Conservation (phyloP, 306 rosid species). For the Albizia julibrissin region DNA sequence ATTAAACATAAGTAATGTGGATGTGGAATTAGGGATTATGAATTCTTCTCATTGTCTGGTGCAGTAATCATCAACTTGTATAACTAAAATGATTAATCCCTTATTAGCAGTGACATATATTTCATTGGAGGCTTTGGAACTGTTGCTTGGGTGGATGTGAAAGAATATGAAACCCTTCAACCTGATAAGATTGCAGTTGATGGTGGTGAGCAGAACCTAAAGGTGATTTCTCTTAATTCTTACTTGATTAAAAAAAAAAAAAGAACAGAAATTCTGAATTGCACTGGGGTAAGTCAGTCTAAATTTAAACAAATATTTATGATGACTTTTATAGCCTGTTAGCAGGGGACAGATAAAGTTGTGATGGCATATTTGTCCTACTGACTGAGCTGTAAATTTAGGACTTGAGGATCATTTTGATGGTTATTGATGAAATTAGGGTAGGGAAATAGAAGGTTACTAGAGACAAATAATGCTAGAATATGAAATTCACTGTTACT, state of each 20-base stretch:
- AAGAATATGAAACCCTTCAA: slow-evolving; percentile 86
- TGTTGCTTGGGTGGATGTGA: slow-evolving; percentile 98
- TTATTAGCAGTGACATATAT: slow-evolving; percentile 81
- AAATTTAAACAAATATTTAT: not conserved
- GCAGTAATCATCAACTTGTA: slow-evolving; percentile 25
- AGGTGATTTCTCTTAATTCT: slow-evolving; percentile 54
- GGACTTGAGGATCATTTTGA: slow-evolving; percentile 12
- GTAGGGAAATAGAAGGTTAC: not conserved
- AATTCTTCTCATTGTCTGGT: slow-evolving; percentile 21
- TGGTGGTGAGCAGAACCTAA: slow-evolving; percentile 92
- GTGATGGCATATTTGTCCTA: not conserved
- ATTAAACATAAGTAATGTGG: slow-evolving; percentile 4
- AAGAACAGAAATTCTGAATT: slow-evolving; percentile 13
- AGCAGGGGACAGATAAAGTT: slow-evolving; percentile 24
- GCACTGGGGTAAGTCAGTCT: not conserved
- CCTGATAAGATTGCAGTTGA: slow-evolving; percentile 98
- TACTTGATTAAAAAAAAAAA: not conserved
- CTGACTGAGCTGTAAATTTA: slow-evolving; percentile 13
- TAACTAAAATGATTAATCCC: slow-evolving; percentile 16
- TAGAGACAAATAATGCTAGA: not conserved
- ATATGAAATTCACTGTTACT: not conserved
- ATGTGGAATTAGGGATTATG: slow-evolving; percentile 9
- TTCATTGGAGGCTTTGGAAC: slow-evolving; percentile 99
- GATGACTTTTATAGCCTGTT: not conserved
- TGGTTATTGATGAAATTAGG: not conserved